A percentile compares a stretch with the other conserved stretches of the same genome.
phyloP scores from a whole-genome alignment of 164 flowering plant genomes.

The Stephania yunnanensis region DNA sequence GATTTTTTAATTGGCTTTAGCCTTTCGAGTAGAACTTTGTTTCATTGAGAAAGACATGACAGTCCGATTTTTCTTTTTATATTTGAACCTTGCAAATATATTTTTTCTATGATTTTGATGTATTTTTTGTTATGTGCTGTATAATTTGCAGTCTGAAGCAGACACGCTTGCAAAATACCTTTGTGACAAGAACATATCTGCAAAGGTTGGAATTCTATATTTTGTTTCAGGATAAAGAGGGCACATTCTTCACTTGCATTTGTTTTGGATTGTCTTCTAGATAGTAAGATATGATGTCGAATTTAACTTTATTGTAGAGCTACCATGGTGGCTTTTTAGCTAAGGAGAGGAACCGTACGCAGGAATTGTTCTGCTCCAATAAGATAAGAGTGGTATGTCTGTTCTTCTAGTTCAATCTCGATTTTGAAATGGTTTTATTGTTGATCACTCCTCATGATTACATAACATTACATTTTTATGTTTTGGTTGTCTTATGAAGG shows the following conservation, averaged over 20 bases:
- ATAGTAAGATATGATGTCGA: constrained; percentile 7
- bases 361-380: constrained; percentile 80
- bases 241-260: neutral
- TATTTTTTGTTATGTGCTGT: neutral
- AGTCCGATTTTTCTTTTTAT: neutral
- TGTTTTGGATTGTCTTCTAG: neutral
- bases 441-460: neutral
- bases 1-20: too few relatives aligned
- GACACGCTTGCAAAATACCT: constrained; percentile 73
- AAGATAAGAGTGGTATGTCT: constrained; percentile 79
- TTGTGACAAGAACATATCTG: constrained; percentile 64
- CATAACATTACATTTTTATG: constrained; percentile 1
- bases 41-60: neutral
- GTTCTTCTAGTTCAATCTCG: neutral
- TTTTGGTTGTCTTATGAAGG: constrained; percentile 33
- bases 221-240: constrained; percentile 1
- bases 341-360: constrained; percentile 74
- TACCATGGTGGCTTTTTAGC: constrained; percentile 85
- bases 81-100: neutral
- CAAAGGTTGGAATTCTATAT: constrained; percentile 54
- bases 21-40: too few relatives aligned
- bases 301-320: constrained; percentile 41
- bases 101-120: neutral
- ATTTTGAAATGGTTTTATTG: neutral
- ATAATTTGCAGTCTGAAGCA: constrained; percentile 69